Evolutionary conservation across 2,329 filamentous ascomycete species (phyloP), one percentile per base, ranked within the genome.

Genomic region (Apiospora hydei): DNA sequence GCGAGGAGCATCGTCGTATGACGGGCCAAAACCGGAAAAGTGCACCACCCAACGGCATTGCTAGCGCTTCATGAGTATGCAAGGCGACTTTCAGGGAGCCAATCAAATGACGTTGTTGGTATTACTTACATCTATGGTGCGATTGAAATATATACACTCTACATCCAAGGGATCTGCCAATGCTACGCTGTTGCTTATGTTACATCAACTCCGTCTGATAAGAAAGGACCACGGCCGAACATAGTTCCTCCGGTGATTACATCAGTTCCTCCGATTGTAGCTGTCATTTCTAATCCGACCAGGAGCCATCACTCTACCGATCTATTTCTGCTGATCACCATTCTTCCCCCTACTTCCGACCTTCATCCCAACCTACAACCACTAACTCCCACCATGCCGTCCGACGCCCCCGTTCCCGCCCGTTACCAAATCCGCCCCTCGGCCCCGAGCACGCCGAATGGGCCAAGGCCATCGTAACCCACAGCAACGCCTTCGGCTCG

Each of bases 381-480:
- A 4, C n/a, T 24, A 4, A 24, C 24, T 18, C 26, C 30, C 53
- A n/a, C 6, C 16, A 72, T 72, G 71, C 26, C 71, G n/a, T 41
- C 69, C 43, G 43, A 53, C 2, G 44, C 61, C 1, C 46, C 47
- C 16, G 61, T 72, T 18, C 75, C 74, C 51, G 38, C 69, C 66
- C 74, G 76, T 30, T 77, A 74, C 69, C 75, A 80, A 71, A 77
- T 81, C 71, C 79, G 78, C 18, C 70, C 2, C 76, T 81, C 13
- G 74, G 71, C 21, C 71, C 72, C 3, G 72, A 78, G 49, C 76
- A 81, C 57, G 43, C 68, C 1, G 72, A 75, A 14, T 81, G 77
- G 77, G 77, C 71, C 16, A 49, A 30, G 2, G 78, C 78, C 6
- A 75, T 80, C n/a, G 49, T 78, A 7, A 69, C 71, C 7, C 78